Percentiles rank a stretch among this genome's conserved stretches.
phyloP scores from a whole-genome alignment of 176 grass and related monocot genomes.

The Triticum turgidum region DNA sequence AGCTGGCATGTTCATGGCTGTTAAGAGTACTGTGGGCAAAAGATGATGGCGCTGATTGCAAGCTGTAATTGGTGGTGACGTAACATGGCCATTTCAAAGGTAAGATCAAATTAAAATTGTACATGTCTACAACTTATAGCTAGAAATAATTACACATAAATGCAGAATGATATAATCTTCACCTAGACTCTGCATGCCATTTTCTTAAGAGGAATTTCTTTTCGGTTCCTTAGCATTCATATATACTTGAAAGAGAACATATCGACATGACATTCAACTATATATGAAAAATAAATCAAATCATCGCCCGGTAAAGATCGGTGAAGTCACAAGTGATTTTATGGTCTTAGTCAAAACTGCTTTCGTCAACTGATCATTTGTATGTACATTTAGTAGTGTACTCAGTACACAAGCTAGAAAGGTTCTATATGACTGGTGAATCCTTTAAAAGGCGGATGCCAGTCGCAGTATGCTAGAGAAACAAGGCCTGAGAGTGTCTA shows the following conservation, averaged over 20 bases:
- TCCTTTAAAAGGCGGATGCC: constrained; percentile 35
- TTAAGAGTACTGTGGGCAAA: not conserved
- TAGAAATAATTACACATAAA: not conserved
- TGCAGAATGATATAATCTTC: not conserved
- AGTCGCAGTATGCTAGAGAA: not conserved
- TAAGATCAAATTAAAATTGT: not conserved
- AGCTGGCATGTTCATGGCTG: not conserved
- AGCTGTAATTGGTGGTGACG: not conserved
- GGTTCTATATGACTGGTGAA: not conserved
- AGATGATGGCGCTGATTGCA: not conserved
- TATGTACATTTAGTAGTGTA: constrained; percentile 12
- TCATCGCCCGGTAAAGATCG: not conserved
- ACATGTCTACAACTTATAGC: not conserved
- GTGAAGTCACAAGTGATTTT: not conserved
- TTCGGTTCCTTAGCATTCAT: not conserved
- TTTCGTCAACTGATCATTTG: not conserved
- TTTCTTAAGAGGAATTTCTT: not conserved
- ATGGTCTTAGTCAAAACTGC: constrained; percentile 17
- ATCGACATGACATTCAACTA: not conserved
- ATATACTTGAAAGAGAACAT: not conserved
- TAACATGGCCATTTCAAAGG: not conserved
- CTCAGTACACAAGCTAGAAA: not conserved
- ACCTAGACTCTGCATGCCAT: not conserved
- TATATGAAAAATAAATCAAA: not conserved
- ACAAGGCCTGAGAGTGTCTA: constrained; percentile 4